Conservation (phyloP, 345 rosid genomes). For the Triadica sebifera region DNA sequence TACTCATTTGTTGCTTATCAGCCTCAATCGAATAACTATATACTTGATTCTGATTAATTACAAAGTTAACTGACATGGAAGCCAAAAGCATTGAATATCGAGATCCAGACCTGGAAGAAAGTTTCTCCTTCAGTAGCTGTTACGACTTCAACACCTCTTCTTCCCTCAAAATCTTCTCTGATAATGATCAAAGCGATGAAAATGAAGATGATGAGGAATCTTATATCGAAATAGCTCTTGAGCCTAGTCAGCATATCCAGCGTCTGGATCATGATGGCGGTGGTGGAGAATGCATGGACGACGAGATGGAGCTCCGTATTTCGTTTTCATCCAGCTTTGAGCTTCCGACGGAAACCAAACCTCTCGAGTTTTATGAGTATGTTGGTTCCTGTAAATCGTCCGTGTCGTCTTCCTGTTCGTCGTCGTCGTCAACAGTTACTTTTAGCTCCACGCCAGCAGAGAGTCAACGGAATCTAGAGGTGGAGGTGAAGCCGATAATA, state of each 20-base stretch:
- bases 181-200: constrained; percentile 3
- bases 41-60: not conserved
- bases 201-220: constrained; percentile 24
- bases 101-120: constrained; percentile 8
- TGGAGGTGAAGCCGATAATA: not conserved
- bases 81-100: not conserved
- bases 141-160: too few species aligned
- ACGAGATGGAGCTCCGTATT: constrained; percentile 27
- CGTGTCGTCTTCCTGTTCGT: not conserved
- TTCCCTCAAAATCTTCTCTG: constrained; percentile 12
- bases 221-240: constrained; percentile 41
- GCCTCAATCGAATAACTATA: not conserved
- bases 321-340: constrained; percentile 27
- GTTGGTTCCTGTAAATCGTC: not conserved
- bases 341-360: not conserved
- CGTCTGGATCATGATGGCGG: not conserved
- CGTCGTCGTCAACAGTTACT: not conserved
- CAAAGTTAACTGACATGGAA: not conserved
- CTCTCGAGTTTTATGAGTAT: not conserved
- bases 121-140: constrained; percentile 11
- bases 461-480: not conserved
- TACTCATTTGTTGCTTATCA: not conserved
- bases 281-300: not conserved
- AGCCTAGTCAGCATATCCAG: not conserved
- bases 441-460: constrained; percentile 6